A percentile compares a stretch with the other conserved stretches of the same genome.
phyloP scores from a whole-genome alignment of 2,329 filamentous ascomycete genomes.

The Penicillium griseofulvum region DNA sequence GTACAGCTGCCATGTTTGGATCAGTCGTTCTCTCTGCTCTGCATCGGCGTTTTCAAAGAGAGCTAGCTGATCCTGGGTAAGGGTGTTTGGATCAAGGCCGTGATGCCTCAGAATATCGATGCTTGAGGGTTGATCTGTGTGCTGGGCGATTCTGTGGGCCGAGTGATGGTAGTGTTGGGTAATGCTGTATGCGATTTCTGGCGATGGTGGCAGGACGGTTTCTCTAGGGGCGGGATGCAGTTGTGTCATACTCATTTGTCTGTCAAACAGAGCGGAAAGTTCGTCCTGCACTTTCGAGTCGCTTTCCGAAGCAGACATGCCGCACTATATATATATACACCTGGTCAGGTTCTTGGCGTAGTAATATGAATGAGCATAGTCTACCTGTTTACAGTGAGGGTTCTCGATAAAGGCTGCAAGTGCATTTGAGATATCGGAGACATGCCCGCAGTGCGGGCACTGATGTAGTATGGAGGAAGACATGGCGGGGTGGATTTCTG shows the following conservation, averaged over 20 bases:
- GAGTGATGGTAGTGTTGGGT: conserved; percentile 85
- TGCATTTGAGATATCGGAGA: conserved; percentile 36
- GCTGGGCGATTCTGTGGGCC: conserved; percentile 57
- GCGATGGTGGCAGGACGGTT: conserved; percentile 32
- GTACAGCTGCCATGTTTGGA: conserved; percentile 83
- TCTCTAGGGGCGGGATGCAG: conserved; percentile 33
- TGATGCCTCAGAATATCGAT: conserved; percentile 63
- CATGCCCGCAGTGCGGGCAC: conserved; percentile 40
- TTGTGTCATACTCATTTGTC: conserved; percentile 64
- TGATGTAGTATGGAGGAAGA: conserved; percentile 39
- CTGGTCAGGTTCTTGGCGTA: conserved; percentile 20
- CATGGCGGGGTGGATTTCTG: conserved; percentile 23
- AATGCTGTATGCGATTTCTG: conserved; percentile 67
- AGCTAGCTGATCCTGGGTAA: conserved; percentile 72
- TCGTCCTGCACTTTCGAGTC: conserved; percentile 73
- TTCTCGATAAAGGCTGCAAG: conserved; percentile 39
- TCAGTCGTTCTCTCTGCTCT: conserved; percentile 68
- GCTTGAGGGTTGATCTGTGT: conserved; percentile 33
- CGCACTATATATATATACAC: conserved; percentile 33
- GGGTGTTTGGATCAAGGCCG: conserved; percentile 65
- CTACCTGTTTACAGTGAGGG: conserved; percentile 44
- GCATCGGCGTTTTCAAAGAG: conserved; percentile 74
- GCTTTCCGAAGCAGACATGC: conserved; percentile 42
- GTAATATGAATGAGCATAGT: conserved; percentile 18
- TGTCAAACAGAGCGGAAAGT: conserved; percentile 74